Conservation (phyloP, 208 protist species). For the Zelonia costaricensis region DNA sequence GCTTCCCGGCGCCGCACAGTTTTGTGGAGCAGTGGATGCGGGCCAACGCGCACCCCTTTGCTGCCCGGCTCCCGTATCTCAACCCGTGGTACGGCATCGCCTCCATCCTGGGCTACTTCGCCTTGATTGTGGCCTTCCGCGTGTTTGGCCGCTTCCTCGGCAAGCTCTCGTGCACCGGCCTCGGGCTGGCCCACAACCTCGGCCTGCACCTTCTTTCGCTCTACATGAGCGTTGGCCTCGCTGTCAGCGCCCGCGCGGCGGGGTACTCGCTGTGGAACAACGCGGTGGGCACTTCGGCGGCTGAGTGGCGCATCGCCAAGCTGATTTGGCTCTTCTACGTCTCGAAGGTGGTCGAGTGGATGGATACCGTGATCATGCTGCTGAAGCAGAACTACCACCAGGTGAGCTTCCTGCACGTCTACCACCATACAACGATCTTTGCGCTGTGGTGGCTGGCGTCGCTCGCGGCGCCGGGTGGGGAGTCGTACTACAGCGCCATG, state of each 20-base stretch:
- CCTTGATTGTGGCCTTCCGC: constrained; percentile 29
- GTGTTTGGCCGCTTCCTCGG: constrained; percentile 44
- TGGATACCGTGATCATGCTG: constrained; percentile 77
- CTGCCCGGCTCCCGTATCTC: constrained; percentile 46
- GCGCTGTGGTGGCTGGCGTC: constrained; percentile 73
- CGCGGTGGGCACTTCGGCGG: constrained; percentile 34
- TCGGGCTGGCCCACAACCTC: constrained; percentile 72
- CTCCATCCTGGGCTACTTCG: constrained; percentile 47
- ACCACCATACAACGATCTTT: constrained; percentile 81
- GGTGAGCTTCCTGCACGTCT: constrained; percentile 81
- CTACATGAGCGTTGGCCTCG: constrained; percentile 74
- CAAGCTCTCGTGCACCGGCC: constrained; percentile 44
- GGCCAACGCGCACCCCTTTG: constrained; percentile 50
- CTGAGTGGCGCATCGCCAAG: constrained; percentile 67
- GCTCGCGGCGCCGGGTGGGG: constrained; percentile 51
- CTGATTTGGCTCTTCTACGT: constrained; percentile 80
- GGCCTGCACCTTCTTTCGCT: constrained; percentile 59
- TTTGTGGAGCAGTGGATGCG: constrained; percentile 20
- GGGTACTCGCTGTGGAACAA: constrained; percentile 79
- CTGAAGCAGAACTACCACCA: constrained; percentile 80
- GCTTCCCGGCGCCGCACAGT: constrained; percentile 25
- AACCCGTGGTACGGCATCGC: constrained; percentile 55
- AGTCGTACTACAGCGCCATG: constrained; percentile 83
- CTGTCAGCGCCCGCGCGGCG: constrained; percentile 55
- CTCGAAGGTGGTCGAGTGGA: constrained; percentile 78